Evolutionary conservation across 176 grass and related monocot species (phyloP).

Genomic region (Hordeum marinum): DNA sequence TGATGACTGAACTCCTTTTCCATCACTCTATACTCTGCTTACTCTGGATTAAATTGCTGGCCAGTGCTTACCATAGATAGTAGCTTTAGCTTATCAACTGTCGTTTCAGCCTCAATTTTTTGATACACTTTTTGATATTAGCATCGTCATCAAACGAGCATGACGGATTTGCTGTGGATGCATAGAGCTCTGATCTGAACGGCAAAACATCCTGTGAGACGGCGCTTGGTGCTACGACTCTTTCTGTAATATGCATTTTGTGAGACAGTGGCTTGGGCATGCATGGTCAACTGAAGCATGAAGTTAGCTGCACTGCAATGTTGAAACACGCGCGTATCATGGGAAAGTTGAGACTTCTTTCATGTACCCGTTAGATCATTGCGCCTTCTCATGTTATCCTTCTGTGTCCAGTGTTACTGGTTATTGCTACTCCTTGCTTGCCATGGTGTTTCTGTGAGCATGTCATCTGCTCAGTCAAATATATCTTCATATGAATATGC

Average conservation of each 20-base stretch:
- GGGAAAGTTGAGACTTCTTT: not conserved
- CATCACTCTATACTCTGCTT: not conserved
- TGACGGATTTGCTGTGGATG: not conserved
- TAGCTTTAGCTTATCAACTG: not conserved
- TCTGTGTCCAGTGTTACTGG: not conserved
- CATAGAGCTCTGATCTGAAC: not conserved
- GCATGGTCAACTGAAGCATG: not conserved
- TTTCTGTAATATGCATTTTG: not conserved
- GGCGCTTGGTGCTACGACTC: not conserved
- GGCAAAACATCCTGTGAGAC: not conserved
- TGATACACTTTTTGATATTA: no score
- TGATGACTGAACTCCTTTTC: slow-evolving; percentile 31
- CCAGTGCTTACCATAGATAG: not conserved
- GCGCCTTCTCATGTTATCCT: not conserved
- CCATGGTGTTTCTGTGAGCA: not conserved
- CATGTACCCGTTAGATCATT: not conserved
- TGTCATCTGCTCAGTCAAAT: not conserved
- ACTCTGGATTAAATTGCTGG: not conserved
- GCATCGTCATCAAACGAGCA: not conserved
- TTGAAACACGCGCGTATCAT: not conserved
- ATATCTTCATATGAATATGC: not conserved
- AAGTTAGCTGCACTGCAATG: not conserved
- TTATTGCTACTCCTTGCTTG: not conserved
- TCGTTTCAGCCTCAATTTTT: not conserved
- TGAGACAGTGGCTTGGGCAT: not conserved